A percentile compares a stretch with the other conserved stretches of the same genome.
Conservation (phyloP, 2,329 filamentous ascomycete genomes). For the Diaporthe helianthi region DNA sequence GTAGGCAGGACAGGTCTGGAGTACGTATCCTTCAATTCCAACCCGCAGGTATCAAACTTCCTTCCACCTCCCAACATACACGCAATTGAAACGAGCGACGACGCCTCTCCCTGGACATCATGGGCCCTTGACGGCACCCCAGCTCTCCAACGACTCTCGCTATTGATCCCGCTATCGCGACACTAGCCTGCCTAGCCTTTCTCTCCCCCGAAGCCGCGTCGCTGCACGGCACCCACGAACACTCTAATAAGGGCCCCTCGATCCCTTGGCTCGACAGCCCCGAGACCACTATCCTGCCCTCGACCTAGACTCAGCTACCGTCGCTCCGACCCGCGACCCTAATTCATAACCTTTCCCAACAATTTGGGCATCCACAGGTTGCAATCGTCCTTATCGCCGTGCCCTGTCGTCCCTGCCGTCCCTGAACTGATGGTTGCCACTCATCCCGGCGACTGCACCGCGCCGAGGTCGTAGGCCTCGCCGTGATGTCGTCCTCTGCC, state of each 20-base stretch:
- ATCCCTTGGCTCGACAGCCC: slow-evolving; percentile 17
- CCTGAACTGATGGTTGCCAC: slow-evolving; percentile 39
- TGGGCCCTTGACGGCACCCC: slow-evolving; percentile 17
- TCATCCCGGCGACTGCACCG: slow-evolving; percentile 38
- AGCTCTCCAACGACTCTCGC: slow-evolving; percentile 6
- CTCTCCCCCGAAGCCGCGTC: background rate
- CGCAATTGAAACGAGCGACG: slow-evolving; percentile 17
- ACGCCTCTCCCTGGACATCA: slow-evolving; percentile 5
- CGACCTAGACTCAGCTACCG: background rate
- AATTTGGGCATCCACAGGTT: background rate
- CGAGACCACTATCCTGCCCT: background rate
- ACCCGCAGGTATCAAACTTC: slow-evolving; percentile 26
- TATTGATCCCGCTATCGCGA: slow-evolving; percentile 24
- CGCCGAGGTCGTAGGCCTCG: slow-evolving; percentile 41
- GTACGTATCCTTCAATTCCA: slow-evolving; percentile 28
- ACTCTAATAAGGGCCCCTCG: background rate
- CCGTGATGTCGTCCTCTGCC: slow-evolving; percentile 52
- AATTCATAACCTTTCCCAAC: background rate
- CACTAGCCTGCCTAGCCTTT: slow-evolving; percentile 15
- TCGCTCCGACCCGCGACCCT: background rate
- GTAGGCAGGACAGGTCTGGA: slow-evolving; percentile 14
- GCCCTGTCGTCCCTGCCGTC: slow-evolving; percentile 6
- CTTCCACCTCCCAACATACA: slow-evolving; percentile 27
- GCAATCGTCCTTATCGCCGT: slow-evolving; percentile 7
- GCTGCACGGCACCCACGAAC: background rate